Conservation (phyloP, 768 basidiomycete species). For the Agaricus blazei region DNA sequence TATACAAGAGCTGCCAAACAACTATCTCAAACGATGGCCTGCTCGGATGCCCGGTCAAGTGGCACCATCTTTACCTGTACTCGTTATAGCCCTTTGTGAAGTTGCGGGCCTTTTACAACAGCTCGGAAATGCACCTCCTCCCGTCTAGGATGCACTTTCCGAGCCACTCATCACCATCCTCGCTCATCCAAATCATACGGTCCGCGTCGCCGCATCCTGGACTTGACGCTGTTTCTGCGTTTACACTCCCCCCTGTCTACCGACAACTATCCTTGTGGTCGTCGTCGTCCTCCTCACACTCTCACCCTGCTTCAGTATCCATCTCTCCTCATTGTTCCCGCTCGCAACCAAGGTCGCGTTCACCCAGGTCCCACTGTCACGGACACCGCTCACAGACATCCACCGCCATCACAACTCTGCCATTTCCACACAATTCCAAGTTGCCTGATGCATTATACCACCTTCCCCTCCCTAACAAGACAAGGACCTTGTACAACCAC, state of each 20-base stretch:
- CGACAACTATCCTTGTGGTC: constrained; percentile 62
- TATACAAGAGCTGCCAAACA: constrained; percentile 77
- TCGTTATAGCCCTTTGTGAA: too few relatives aligned
- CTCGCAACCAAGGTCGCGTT: not conserved
- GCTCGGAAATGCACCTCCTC: too few relatives aligned
- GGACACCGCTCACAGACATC: not conserved
- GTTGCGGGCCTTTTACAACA: too few relatives aligned
- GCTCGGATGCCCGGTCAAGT: constrained; percentile 84
- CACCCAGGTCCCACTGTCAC: not conserved
- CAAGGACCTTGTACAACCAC: too few relatives aligned
- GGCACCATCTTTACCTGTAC: constrained; percentile 19
- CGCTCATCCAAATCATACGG: constrained; percentile 80
- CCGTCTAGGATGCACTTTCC: constrained; percentile 76
- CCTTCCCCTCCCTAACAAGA: not conserved
- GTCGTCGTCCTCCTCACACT: too few relatives aligned
- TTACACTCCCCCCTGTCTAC: constrained; percentile 82
- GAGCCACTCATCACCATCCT: constrained; percentile 85
- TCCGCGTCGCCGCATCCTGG: constrained; percentile 85
- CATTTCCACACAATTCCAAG: constrained; percentile 4
- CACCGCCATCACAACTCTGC: not conserved
- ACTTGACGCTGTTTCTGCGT: constrained; percentile 87
- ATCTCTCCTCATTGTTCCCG: not conserved
- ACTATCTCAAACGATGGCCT: constrained; percentile 89
- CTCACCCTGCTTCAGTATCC: too few relatives aligned
- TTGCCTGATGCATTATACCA: not conserved